Conservation (phyloP, 2,329 filamentous ascomycete species). For the Coniochaeta sp. region DNA sequence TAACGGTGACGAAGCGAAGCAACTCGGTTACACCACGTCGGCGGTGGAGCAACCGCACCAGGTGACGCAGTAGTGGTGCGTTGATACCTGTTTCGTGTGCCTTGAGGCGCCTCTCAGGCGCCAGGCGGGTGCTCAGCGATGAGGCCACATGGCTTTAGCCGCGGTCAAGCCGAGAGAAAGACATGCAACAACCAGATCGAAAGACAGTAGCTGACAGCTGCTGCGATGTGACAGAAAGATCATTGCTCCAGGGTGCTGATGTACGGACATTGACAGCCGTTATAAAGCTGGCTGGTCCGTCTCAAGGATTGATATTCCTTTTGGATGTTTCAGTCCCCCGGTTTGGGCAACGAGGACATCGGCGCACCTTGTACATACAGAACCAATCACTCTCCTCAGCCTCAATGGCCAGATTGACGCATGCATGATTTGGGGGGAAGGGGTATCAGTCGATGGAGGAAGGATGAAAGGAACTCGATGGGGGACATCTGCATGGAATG, state of each 20-base stretch:
- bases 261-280: too few species aligned
- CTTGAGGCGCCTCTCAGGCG: not conserved
- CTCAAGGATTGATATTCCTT: too few species aligned
- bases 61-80: conserved; percentile 22
- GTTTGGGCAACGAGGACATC: not conserved
- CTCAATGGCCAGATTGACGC: not conserved
- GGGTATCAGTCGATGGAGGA: not conserved
- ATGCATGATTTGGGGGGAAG: not conserved
- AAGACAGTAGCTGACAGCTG: too few species aligned
- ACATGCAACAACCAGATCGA: too few species aligned
- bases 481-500: not conserved
- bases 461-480: not conserved
- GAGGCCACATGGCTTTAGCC: not conserved
- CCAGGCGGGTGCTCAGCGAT: not conserved
- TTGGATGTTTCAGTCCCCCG: too few species aligned
- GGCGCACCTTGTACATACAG: not conserved
- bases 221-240: too few species aligned
- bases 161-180: not conserved
- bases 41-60: conserved; percentile 25
- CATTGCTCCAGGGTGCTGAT: too few species aligned
- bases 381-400: not conserved
- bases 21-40: conserved; percentile 30
- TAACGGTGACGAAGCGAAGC: conserved; percentile 31
- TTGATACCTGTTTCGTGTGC: not conserved
- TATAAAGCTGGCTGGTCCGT: too few species aligned